phyloP scores from a whole-genome alignment of 164 flowering plant species.

The Echeveria elegans region DNA sequence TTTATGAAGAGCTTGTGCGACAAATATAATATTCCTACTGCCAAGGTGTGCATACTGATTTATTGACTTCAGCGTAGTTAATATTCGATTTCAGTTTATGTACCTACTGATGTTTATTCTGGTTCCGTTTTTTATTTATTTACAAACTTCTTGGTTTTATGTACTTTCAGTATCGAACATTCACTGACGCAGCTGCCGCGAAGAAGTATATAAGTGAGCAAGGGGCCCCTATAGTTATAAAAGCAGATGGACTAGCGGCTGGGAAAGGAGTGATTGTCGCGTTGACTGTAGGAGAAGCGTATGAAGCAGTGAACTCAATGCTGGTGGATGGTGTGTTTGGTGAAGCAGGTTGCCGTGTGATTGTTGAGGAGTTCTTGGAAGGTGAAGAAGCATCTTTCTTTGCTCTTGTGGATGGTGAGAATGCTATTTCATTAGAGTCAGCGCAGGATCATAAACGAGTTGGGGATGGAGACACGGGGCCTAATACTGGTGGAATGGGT shows the following conservation, averaged over 20 bases:
- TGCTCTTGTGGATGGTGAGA: conserved; percentile 94
- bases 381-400: conserved; percentile 98
- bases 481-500: conserved; percentile 99
- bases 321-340: conserved; percentile 69
- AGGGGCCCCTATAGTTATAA: conserved; percentile 88
- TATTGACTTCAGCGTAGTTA: background rate
- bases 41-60: conserved; percentile 43
- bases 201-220: conserved; percentile 71
- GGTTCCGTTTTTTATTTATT: background rate
- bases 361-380: conserved; percentile 86
- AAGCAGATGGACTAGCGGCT: conserved; percentile 94
- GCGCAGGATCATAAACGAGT: conserved; percentile 97
- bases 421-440: conserved; percentile 86
- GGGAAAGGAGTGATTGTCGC: conserved; percentile 97
- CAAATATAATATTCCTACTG: conserved; percentile 91
- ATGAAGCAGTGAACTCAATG: conserved; percentile 86
- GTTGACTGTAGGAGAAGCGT: conserved; percentile 79
- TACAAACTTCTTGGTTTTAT: background rate
- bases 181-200: conserved; percentile 66
- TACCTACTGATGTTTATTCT: background rate
- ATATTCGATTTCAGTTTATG: background rate
- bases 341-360: conserved; percentile 67
- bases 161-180: conserved; percentile 69
- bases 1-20: conserved; percentile 93
- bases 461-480: conserved; percentile 96